Base-by-base conservation (phyloP, 2,329 filamentous ascomycete genomes). In the Arthrinium puccinioides region DNA sequence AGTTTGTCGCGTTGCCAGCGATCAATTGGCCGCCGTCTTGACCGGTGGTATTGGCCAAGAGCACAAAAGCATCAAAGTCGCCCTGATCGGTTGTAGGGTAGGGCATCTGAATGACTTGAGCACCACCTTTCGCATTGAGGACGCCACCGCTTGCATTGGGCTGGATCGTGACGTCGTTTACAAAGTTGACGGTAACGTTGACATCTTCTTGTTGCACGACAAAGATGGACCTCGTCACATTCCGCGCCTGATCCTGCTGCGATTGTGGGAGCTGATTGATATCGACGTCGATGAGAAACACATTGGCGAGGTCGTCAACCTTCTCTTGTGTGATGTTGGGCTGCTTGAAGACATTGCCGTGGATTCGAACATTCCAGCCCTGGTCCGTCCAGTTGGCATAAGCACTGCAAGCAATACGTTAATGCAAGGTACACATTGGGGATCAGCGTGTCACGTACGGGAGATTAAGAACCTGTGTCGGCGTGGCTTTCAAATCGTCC, bases 331-430 rank as follows among this genome's bases (percentile, higher is more conserved):
- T 73, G 23, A 84, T 79, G 41, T 84, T 74, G 2, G 84, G 84
- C 44, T 83, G 74, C 57, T 87, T 88, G 68, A 81, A 89, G n/a
- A 88, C 79, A 51, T 87, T 87, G 47, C 84, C 85, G 46, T 84
- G 84, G 44, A 88, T 76, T 20, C 83, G 72, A 4, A 88, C 70
- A 44, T 80, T 86, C 85, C 85, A 89, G 23, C 82, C 82, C 40
- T 77, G 60, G n/a, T 79, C 67, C 2, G 84, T 88, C 78, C 82
- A 89, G 45, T 89, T 89, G n/a, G 70, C 84, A 46, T 83, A 83
- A 9, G 67, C 66, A 10, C 31, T 38, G 26, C 2, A 16, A 15
- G 11, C 14, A n/a, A 66, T 71, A 36, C 6, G 19, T 13, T 25
- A 10, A 28, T 9, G 21, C 44, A 9, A 37, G 16, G 19, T n/a